A percentile compares a stretch with the other conserved stretches of the same genome.
Evolutionary conservation across 2,329 filamentous ascomycete species (phyloP).

Genomic region (Blumeria graminis): DNA sequence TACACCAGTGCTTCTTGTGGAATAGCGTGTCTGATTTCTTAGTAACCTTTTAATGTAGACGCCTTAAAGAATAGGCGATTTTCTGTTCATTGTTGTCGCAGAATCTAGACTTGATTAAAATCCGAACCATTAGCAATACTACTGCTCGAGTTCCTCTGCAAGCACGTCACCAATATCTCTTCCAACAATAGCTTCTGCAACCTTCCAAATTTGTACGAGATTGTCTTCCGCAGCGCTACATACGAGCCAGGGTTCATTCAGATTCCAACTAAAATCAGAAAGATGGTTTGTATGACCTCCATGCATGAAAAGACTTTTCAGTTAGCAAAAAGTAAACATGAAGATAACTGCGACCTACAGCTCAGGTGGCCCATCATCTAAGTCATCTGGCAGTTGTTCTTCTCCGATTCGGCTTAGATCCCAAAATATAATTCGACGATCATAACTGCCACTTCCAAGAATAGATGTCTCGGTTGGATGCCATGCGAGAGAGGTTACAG

Average conservation of each 20-base stretch:
- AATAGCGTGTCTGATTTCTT: no score
- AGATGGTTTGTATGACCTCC: constrained; percentile 94
- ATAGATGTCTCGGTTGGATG: constrained; percentile 78
- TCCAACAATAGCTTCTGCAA: constrained; percentile 57
- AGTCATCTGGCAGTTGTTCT: constrained; percentile 85
- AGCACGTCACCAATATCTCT: constrained; percentile 53
- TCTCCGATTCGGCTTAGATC: constrained; percentile 78
- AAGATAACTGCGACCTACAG: constrained; percentile 33
- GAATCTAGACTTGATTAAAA: no score
- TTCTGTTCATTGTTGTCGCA: no score
- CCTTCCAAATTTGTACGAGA: constrained; percentile 82
- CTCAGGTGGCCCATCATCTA: constrained; percentile 84
- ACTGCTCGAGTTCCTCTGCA: constrained; percentile 46
- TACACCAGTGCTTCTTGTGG: no score
- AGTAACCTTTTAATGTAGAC: no score
- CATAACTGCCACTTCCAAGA: constrained; percentile 76
- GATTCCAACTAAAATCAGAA: constrained; percentile 94
- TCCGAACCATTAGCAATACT: background rate
- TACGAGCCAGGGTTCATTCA: constrained; percentile 88
- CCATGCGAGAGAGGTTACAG: constrained; percentile 83
- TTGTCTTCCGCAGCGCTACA: constrained; percentile 94
- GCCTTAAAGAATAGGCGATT: no score
- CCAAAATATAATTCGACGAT: constrained; percentile 89
- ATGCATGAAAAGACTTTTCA: constrained; percentile 61
- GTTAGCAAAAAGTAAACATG: background rate